Percentiles rank a stretch among this genome's conserved stretches.
Conservation (phyloP, 768 basidiomycete genomes). For the Lyophyllum semitale region DNA sequence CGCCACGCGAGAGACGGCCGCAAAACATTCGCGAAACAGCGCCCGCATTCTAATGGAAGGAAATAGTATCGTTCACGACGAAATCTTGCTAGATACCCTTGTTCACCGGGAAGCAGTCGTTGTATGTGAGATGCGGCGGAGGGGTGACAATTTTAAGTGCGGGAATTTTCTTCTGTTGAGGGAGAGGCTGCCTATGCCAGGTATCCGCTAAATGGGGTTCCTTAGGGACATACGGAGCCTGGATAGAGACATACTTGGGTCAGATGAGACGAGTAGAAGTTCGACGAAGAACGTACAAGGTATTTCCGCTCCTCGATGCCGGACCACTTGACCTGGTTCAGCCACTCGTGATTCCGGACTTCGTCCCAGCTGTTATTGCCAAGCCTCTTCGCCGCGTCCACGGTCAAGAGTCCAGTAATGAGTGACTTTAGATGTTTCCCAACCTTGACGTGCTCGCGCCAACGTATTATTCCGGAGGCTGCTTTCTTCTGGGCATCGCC, state of each 20-base stretch:
- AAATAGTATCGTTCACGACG: not conserved
- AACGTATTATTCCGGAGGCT: constrained; percentile 31
- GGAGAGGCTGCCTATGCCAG: constrained; percentile 42
- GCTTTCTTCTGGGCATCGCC: constrained; percentile 28
- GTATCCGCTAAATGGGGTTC: constrained; percentile 17
- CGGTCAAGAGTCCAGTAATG: constrained; percentile 40
- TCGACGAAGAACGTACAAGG: constrained; percentile 36
- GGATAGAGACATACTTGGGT: constrained; percentile 6
- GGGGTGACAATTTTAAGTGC: constrained; percentile 36
- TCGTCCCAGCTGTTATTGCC: constrained; percentile 34
- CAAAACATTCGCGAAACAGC: not conserved
- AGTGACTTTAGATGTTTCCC: constrained; percentile 45
- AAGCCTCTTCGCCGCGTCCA: constrained; percentile 38
- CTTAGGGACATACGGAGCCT: constrained; percentile 47
- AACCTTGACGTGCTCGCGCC: constrained; percentile 37
- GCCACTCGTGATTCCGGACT: constrained; percentile 46
- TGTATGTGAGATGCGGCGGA: constrained; percentile 33
- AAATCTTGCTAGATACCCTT: not conserved
- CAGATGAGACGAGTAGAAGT: not conserved
- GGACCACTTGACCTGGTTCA: constrained; percentile 47
- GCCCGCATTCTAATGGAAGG: no score
- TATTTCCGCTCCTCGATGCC: constrained; percentile 44
- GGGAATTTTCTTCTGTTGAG: constrained; percentile 37
- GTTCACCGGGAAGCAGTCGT: constrained; percentile 33
- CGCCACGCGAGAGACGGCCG: no score